A percentile compares a stretch with the other conserved stretches of the same genome.
These are phyloP conservation scores for Bathelium albidoporum DNA, from an alignment of 495 filamentous ascomycete species.

Conservation along the genomic window DNA sequence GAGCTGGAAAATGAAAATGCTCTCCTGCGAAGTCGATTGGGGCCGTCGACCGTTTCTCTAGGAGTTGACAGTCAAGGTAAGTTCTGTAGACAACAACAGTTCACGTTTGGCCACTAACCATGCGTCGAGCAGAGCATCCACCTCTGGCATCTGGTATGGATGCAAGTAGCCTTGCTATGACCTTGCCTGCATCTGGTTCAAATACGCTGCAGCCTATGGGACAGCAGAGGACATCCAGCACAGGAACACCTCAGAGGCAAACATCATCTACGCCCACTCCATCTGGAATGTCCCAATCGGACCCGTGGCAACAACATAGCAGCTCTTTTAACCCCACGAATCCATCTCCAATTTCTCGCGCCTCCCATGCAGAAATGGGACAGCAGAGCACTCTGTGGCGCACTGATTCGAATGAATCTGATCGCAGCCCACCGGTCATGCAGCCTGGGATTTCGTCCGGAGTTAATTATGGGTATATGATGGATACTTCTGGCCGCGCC, in stretches of 20 bases:
- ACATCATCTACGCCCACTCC: neutral
- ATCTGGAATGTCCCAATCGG: neutral
- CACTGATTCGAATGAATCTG: neutral
- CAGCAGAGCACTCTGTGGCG: neutral
- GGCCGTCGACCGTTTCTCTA: neutral
- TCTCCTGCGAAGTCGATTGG: conserved; percentile 25
- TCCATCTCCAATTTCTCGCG: conserved; percentile 2
- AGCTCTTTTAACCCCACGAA: neutral
- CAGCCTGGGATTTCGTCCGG: neutral
- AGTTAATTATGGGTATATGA: conserved; percentile 2
- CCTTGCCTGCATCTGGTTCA: neutral
- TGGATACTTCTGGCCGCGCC: neutral
- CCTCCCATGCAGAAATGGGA: neutral
- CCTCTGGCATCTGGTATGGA: neutral
- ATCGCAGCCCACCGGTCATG: neutral
- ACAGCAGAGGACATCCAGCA: neutral
- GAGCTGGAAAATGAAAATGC: conserved; percentile 44
- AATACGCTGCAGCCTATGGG: neutral
- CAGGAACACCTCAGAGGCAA: neutral
- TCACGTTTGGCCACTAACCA: neutral
- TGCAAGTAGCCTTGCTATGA: neutral
- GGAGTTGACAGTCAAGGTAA: neutral
- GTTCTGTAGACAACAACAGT: neutral
- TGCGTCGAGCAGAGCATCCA: neutral
- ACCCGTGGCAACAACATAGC: neutral